Evolutionary conservation across 1,139 yeast genomes (phyloP), one percentile per base, ranked within the genome.

Genomic region (Hyphopichia burtonii): DNA sequence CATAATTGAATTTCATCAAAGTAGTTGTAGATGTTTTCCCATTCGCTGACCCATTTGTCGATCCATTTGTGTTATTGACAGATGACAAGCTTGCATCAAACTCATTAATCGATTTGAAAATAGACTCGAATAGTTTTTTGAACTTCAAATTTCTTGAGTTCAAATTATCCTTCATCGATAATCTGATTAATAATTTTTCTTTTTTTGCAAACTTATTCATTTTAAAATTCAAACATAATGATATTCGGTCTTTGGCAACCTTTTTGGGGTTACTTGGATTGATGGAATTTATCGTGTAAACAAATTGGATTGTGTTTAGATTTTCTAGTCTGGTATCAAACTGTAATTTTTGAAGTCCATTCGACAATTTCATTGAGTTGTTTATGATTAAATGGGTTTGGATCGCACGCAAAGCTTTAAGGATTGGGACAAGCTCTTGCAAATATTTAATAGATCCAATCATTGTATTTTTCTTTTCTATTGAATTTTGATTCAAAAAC

Each of bases 1-100:
- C 78, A 44, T 69, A 69, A 48, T 71, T 71, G 48, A 73, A 63
- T 48, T 68, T 70, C 14, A 69, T 45, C 23, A 66, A 49, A 10
- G 54, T 43, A 12, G 31, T 6, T 8, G 18, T n/a, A 15, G 11
- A 11, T 30, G 19, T 31, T 28, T 37, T 19, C 2, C 31, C 36
- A 32, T 32, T 23, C 14, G n/a, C 17, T 11, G n/a, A n/a, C 4
- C 31, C 31, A 28, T 28, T 28, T n/a, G 8, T n/a, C 14, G 31
- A 14, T 5, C 17, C 31, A 28, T 28, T 28, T 4, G 31, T 20
- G 8, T 5, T 6, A 20, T 20, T 20, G 5, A 6, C 23, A 20
- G 8, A 4, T 10, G 31, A 28, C 14, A 15, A 28, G 4, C 17
- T 15, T n/a, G 8, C 16, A 17, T 31, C 34, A 17, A 64, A 48